phyloP scores from a whole-genome alignment of 164 flowering plant species.

The Protea cynaroides region DNA sequence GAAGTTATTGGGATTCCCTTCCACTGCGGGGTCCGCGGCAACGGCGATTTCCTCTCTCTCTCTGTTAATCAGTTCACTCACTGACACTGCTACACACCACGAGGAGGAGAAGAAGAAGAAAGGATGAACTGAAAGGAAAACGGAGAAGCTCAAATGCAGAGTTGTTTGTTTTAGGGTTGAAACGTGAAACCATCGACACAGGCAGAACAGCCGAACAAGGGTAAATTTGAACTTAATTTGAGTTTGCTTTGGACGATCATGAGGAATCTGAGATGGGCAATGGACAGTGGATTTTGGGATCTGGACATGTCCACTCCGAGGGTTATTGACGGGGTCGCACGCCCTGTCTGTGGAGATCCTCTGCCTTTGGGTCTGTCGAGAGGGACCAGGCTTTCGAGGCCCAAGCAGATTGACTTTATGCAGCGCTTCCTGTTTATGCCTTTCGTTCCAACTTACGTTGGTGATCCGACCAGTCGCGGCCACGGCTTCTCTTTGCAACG shows the following conservation, averaged over 20 bases:
- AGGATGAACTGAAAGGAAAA: no score
- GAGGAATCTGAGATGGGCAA: constrained; percentile 85
- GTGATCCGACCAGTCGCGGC: constrained; percentile 10
- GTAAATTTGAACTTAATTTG: not conserved
- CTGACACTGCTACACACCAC: no score
- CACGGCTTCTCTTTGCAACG: constrained; percentile 61
- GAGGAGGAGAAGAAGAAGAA: no score
- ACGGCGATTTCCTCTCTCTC: no score
- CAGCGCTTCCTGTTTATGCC: constrained; percentile 79
- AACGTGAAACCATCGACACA: no score
- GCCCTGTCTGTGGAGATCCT: constrained; percentile 46
- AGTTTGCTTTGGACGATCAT: constrained; percentile 20
- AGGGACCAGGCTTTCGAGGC: constrained; percentile 64
- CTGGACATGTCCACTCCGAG: constrained; percentile 72
- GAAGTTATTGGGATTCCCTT: no score
- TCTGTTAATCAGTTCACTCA: no score
- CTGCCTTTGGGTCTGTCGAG: constrained; percentile 71
- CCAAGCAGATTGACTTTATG: constrained; percentile 80
- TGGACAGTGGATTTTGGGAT: constrained; percentile 81
- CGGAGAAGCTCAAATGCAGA: no score
- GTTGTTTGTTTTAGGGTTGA: no score
- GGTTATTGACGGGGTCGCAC: constrained; percentile 62
- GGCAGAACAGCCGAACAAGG: no score
- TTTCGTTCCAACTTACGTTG: constrained; percentile 55
- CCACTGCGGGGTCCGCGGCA: no score